phyloP scores from a whole-genome alignment of 2,329 filamentous ascomycete species.

The Penicillium crustosum region DNA sequence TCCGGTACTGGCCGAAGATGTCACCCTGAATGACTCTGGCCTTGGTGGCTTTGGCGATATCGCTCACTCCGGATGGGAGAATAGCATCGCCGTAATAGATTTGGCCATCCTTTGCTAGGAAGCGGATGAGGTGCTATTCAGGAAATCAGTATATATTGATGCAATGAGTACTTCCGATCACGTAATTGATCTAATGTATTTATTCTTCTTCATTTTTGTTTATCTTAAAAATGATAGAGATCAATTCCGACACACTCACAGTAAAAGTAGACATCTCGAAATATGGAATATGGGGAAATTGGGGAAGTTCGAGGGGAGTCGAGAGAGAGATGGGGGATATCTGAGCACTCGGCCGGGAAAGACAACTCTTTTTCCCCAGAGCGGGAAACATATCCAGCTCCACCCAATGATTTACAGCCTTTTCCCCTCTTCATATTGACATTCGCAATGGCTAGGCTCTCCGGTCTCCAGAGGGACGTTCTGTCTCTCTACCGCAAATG shows the following conservation, averaged over 20 bases:
- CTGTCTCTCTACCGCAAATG: slow-evolving; percentile 83
- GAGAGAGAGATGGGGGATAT: not conserved
- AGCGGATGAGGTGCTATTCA: slow-evolving; percentile 67
- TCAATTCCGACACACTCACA: slow-evolving; percentile 3
- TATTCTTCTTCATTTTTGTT: not conserved
- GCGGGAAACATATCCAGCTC: slow-evolving; percentile 20
- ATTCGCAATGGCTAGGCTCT: slow-evolving; percentile 53
- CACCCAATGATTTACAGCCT: slow-evolving; percentile 10
- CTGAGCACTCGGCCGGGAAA: slow-evolving; percentile 31
- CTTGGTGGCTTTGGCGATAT: slow-evolving; percentile 61
- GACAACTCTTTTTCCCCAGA: not conserved
- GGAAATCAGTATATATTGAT: slow-evolving; percentile 3
- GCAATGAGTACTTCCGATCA: not conserved
- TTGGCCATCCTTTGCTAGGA: slow-evolving; percentile 68
- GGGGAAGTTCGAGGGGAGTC: not conserved
- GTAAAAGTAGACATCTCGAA: slow-evolving; percentile 16
- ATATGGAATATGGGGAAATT: not conserved
- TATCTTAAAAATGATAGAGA: not conserved
- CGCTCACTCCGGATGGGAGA: slow-evolving; percentile 59
- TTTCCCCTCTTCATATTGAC: slow-evolving; percentile 1
- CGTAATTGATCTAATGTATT: not conserved
- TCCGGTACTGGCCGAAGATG: slow-evolving; percentile 63
- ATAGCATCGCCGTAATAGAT: slow-evolving; percentile 75
- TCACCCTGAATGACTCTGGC: slow-evolving; percentile 65
- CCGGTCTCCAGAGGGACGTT: slow-evolving; percentile 88